Evolutionary conservation across 2,329 filamentous ascomycete genomes (phyloP).

Genomic region (Aspergillus glaucus): DNA sequence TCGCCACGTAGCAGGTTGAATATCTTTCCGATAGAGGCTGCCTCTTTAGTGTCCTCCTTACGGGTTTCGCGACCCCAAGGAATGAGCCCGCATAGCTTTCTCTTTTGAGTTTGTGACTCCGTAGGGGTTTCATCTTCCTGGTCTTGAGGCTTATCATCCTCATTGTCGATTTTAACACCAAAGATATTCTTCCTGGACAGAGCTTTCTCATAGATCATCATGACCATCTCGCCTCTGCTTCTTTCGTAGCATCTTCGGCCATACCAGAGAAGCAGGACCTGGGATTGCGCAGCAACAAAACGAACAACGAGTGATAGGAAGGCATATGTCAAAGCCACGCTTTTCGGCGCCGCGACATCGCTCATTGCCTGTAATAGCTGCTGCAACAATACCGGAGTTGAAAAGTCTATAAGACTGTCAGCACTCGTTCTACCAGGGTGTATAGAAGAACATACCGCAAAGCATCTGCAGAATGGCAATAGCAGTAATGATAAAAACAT

Average conservation of each 20-base stretch:
- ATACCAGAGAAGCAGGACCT: conserved; percentile 71
- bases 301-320: conserved; percentile 55
- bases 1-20: conserved; percentile 71
- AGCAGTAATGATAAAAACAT: conserved; percentile 61
- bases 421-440: neutral
- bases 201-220: conserved; percentile 76
- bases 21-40: conserved; percentile 83
- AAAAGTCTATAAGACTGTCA: conserved; percentile 42
- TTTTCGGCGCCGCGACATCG: conserved; percentile 43
- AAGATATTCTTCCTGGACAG: conserved; percentile 57
- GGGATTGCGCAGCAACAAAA: conserved; percentile 57
- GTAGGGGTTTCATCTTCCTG: conserved; percentile 4
- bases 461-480: conserved; percentile 60
- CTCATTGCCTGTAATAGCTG: conserved; percentile 63
- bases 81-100: conserved; percentile 21
- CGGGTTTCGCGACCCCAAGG: conserved; percentile 17
- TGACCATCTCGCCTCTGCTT: conserved; percentile 77
- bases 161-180: conserved; percentile 23
- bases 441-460: conserved; percentile 36
- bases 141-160: conserved; percentile 8
- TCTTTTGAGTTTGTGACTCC: conserved; percentile 15
- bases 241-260: conserved; percentile 77
- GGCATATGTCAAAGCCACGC: conserved; percentile 60
- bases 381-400: conserved; percentile 64
- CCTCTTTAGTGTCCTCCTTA: conserved; percentile 39